Conservation (phyloP, 2,329 filamentous ascomycete genomes). For the Fusarium stilboides region DNA sequence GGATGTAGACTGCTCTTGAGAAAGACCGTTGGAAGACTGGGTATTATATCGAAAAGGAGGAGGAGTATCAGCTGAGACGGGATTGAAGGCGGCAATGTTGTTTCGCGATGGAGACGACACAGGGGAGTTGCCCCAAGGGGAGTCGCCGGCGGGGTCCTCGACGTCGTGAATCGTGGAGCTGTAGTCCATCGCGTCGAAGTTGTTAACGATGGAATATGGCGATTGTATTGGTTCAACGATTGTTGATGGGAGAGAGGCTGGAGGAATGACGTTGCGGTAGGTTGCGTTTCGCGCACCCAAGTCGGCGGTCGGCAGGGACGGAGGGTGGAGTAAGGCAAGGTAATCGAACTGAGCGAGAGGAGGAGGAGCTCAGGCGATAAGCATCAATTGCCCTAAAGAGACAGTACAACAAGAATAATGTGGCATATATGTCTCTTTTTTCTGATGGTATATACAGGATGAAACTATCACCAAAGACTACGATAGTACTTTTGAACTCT, state of each 20-base stretch:
- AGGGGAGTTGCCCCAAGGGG: constrained; percentile 71
- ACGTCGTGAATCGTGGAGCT: constrained; percentile 69
- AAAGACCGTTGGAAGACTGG: constrained; percentile 61
- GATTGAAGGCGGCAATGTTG: constrained; percentile 61
- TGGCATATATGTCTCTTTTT: constrained; percentile 1
- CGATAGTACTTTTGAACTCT: not conserved
- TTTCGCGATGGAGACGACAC: constrained; percentile 65
- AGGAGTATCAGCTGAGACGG: constrained; percentile 57
- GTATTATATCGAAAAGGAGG: constrained; percentile 63
- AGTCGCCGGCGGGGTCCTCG: constrained; percentile 67
- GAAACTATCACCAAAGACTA: constrained; percentile 2
- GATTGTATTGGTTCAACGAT: constrained; percentile 20
- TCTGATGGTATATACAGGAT: not conserved
- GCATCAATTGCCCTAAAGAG: constrained; percentile 23
- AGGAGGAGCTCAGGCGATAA: constrained; percentile 19
- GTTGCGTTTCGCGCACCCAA: constrained; percentile 44
- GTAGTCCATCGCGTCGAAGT: constrained; percentile 67
- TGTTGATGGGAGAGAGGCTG: constrained; percentile 37
- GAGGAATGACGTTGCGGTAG: constrained; percentile 45
- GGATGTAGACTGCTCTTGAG: constrained; percentile 53
- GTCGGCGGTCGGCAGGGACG: constrained; percentile 42
- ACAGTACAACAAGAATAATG: not conserved
- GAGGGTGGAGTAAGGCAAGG: constrained; percentile 36
- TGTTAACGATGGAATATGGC: constrained; percentile 22
- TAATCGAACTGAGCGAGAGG: constrained; percentile 20